Conservation (phyloP, 768 basidiomycete genomes). For the Naganishia antarctica region DNA sequence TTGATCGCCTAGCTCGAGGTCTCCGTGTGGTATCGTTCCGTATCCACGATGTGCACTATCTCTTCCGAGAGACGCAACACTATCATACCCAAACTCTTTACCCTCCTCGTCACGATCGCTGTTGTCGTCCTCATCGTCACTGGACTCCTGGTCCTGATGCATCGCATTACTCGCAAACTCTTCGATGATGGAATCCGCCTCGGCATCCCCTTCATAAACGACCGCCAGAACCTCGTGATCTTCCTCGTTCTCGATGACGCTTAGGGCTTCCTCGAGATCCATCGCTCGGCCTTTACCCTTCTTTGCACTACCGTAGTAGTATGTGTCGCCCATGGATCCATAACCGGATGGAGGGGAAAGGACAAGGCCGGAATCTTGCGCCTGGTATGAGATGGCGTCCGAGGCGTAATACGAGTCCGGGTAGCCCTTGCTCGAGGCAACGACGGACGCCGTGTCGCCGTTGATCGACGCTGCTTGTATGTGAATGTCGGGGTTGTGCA, state of each 20-base stretch:
- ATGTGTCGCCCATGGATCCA: background rate
- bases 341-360: slow-evolving; percentile 33
- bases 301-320: slow-evolving; percentile 20
- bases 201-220: slow-evolving; percentile 25
- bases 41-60: slow-evolving; percentile 14
- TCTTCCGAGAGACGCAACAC: slow-evolving; percentile 16
- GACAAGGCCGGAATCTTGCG: slow-evolving; percentile 40
- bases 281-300: slow-evolving; percentile 19
- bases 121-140: slow-evolving; percentile 2
- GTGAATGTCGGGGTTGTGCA: slow-evolving; percentile 20
- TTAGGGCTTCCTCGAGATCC: slow-evolving; percentile 24
- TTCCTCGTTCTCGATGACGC: slow-evolving; percentile 26
- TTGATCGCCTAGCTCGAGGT: slow-evolving; percentile 1
- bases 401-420: slow-evolving; percentile 1
- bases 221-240: slow-evolving; percentile 29
- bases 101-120: slow-evolving; percentile 1
- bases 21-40: slow-evolving; percentile 11
- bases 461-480: slow-evolving; percentile 12
- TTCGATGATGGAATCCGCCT: slow-evolving; percentile 23
- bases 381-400: slow-evolving; percentile 32
- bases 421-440: background rate
- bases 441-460: slow-evolving; percentile 2
- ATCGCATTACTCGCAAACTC: slow-evolving; percentile 16
- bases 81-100: slow-evolving; percentile 17
- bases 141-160: slow-evolving; percentile 10